Conservation (phyloP, 441 rosid species). For the Flueggea neowawraea region DNA sequence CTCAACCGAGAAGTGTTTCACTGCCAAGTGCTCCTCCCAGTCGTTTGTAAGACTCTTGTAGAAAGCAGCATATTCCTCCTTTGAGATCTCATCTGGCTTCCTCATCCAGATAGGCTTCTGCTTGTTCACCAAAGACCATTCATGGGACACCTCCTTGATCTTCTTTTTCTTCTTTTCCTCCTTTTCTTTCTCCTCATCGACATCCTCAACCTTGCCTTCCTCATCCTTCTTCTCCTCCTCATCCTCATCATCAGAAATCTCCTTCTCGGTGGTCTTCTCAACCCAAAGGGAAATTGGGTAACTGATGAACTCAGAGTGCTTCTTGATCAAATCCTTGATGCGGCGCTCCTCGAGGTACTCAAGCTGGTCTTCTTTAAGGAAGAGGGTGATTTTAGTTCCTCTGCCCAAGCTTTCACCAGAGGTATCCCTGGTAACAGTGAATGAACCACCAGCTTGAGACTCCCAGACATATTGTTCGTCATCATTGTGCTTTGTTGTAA, state of each 20-base stretch:
- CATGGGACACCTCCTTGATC: conserved; percentile 75
- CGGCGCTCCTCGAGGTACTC: conserved; percentile 76
- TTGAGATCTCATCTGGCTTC: conserved; percentile 80
- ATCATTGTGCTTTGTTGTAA: conserved; percentile 63
- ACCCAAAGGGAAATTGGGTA: conserved; percentile 68
- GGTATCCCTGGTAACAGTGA: conserved; percentile 61
- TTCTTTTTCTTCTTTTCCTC: conserved; percentile 68
- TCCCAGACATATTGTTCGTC: conserved; percentile 79
- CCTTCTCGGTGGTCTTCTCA: conserved; percentile 77
- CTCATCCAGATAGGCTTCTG: conserved; percentile 95
- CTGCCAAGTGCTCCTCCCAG: conserved; percentile 87
- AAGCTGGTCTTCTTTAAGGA: conserved; percentile 71
- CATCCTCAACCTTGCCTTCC: conserved; percentile 71
- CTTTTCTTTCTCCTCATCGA: conserved; percentile 61
- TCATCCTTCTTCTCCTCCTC: conserved; percentile 44
- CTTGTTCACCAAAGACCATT: conserved; percentile 58
- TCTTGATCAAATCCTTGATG: conserved; percentile 71
- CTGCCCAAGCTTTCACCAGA: conserved; percentile 65
- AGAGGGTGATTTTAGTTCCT: conserved; percentile 65
- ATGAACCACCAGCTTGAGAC: conserved; percentile 84
- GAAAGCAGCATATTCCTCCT: conserved; percentile 85
- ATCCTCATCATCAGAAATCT: conserved; percentile 65
- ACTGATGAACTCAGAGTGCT: conserved; percentile 80
- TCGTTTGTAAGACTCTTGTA: conserved; percentile 95
- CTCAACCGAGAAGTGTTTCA: conserved; percentile 91